Evolutionary conservation across 2,329 filamentous ascomycete species (phyloP).

Genomic region (Chaetothyriales sp.): DNA sequence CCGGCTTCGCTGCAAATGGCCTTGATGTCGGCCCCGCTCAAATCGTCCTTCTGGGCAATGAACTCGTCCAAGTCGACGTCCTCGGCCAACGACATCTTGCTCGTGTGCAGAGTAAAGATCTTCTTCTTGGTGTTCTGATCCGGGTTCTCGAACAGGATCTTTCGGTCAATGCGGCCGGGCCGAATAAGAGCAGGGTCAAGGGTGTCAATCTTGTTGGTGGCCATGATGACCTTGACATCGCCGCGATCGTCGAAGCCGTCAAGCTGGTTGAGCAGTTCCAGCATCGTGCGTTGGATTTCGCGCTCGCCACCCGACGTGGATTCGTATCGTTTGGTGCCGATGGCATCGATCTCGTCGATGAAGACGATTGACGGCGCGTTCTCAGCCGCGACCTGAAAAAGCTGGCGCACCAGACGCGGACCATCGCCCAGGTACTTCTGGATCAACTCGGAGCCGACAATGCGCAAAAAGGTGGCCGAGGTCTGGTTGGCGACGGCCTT

Average conservation of each 20-base stretch:
- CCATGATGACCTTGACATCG: conserved; percentile 99
- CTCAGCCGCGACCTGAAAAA: conserved; percentile 81
- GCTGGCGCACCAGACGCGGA: conserved; percentile 82
- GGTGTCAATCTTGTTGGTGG: conserved; percentile 98
- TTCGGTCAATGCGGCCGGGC: conserved; percentile 93
- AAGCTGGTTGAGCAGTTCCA: conserved; percentile 94
- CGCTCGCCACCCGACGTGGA: conserved; percentile 93
- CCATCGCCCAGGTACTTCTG: conserved; percentile 98
- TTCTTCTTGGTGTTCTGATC: conserved; percentile 88
- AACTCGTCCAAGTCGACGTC: conserved; percentile 99
- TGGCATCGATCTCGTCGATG: conserved; percentile 98
- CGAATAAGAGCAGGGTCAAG: conserved; percentile 92
- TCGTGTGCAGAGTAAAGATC: conserved; percentile 96
- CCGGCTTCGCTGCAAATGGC: conserved; percentile 97
- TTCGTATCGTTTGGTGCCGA: conserved; percentile 97
- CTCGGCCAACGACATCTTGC: conserved; percentile 92
- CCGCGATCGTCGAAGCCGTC: conserved; percentile 98
- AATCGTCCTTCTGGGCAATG: conserved; percentile 94
- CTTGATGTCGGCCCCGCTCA: conserved; percentile 95
- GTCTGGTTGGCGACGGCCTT: conserved; percentile 98
- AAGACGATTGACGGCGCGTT: conserved; percentile 96
- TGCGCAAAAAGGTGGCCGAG: conserved; percentile 94
- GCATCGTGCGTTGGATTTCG: conserved; percentile 95
- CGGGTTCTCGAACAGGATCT: conserved; percentile 70
- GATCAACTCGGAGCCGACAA: conserved; percentile 92